Conservation (phyloP, 768 basidiomycete species). For the Lactifluus pinguis region DNA sequence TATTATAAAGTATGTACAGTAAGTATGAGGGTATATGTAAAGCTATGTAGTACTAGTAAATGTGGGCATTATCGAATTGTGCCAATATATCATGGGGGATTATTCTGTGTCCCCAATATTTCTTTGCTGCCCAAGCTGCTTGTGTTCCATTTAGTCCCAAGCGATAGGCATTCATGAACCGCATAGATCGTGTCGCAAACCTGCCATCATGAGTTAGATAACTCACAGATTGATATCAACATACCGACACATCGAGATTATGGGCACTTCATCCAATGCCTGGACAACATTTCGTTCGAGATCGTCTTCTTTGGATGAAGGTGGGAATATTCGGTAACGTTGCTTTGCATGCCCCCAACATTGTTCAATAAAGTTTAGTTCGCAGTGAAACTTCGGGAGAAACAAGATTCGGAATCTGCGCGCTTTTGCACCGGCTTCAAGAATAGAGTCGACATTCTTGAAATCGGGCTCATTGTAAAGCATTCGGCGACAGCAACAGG, state of each 20-base stretch:
- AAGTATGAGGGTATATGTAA: no score
- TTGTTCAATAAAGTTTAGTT: no score
- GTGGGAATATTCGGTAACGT: not conserved
- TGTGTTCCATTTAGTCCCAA: not conserved
- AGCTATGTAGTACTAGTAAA: no score
- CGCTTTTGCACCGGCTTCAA: no score
- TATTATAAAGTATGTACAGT: no score
- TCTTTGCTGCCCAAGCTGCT: not conserved
- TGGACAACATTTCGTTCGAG: not conserved
- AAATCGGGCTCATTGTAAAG: not conserved
- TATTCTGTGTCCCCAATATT: no score
- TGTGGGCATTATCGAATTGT: no score
- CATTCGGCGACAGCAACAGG: not conserved
- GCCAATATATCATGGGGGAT: no score
- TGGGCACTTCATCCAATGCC: not conserved
- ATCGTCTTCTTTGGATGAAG: not conserved
- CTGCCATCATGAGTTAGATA: no score
- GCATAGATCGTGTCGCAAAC: not conserved
- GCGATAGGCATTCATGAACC: not conserved
- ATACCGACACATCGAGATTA: not conserved
- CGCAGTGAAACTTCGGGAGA: not conserved
- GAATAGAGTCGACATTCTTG: not conserved
- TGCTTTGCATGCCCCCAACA: not conserved
- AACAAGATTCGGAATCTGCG: not conserved
- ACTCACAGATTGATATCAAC: no score